Evolutionary conservation across 2,329 filamentous ascomycete species (phyloP), one percentile per base, ranked within the genome.

Genomic region (Byssoonygena ceratinophila): DNA sequence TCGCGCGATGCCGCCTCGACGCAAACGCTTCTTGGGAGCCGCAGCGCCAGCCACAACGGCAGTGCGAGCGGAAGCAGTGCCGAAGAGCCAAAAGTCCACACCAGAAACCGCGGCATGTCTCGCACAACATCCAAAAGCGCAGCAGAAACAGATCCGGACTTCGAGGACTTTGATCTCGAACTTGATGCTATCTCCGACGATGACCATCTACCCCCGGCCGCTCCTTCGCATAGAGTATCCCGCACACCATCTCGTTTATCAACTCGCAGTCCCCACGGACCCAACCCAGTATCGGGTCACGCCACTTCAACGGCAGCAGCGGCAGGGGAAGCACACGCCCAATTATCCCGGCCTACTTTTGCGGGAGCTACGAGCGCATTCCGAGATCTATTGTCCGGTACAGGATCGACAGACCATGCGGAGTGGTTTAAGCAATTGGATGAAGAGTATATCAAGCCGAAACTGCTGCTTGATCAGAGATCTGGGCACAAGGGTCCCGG

Each of bases 371-470:
- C 82, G 18, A 85, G 82, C 27, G 85, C 89, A 0, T 81, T 96
- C 54, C 82, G 83, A 53, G 85, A 91, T 64, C 74, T 98, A 7
- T 82, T 94, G 59, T 86, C 79, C 23, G 81, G 82, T 0, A 78
- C 85, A 14, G 63, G 66, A 3, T 79, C 85, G 0, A 88, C 94
- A 47, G 92, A 98, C 66, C 89, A 94, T 41, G 85, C 87, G 8
- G 88, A 85, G 43, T 81, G 94, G 71, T 94, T 98, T 68, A 83
- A 83, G 59, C 90, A 95, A 70, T 74, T 98, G 55, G 92, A 98
- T 66, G 92, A 98, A 68, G 88, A 90, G 55, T 96, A 89, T 67
- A 90, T 97, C 69, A 97, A 97, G 74, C 91, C 91, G 16, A 87
- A 84, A 64, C 71, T 97, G 52, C 69, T 97, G 58, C 77, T 97